phyloP scores from a whole-genome alignment of 129 eudicot genomes.

The Flaveria robusta region DNA sequence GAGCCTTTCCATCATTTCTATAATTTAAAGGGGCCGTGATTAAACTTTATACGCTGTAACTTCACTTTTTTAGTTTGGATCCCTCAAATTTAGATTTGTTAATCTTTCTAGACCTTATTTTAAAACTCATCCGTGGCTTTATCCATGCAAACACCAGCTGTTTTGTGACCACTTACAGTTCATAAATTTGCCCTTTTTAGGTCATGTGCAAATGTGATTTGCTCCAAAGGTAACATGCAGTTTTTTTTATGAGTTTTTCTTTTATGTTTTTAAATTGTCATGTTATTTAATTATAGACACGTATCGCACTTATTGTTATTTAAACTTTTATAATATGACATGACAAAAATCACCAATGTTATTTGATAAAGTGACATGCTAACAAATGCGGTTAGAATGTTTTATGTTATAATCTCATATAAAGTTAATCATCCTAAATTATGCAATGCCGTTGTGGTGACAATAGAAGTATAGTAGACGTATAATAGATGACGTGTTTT shows the following conservation, averaged over 20 bases:
- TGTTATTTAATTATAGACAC: too few species aligned
- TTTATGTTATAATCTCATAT: not conserved
- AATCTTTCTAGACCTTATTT: constrained; percentile 27
- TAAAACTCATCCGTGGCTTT: constrained; percentile 24
- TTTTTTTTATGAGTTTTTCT: not conserved
- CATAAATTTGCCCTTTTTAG: constrained; percentile 27
- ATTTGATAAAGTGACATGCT: not conserved
- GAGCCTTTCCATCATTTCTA: constrained; percentile 34
- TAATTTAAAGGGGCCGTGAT: constrained; percentile 27
- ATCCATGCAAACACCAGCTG: constrained; percentile 49
- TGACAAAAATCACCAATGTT: not conserved
- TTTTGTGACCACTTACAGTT: constrained; percentile 42
- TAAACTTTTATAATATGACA: not conserved
- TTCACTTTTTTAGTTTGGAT: constrained; percentile 30
- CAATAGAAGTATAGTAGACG: too few species aligned
- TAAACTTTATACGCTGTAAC: constrained; percentile 21
- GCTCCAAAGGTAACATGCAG: constrained; percentile 16
- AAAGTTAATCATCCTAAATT: not conserved
- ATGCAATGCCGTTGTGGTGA: too few species aligned
- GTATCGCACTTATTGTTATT: not conserved
- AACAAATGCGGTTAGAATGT: not conserved
- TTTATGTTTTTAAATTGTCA: not conserved
- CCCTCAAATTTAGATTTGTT: constrained; percentile 25
- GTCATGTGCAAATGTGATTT: constrained; percentile 38
- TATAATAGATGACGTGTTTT: too few species aligned